Base-by-base conservation (phyloP, 2,329 filamentous ascomycete species). In the Keithomyces neogunnii region DNA sequence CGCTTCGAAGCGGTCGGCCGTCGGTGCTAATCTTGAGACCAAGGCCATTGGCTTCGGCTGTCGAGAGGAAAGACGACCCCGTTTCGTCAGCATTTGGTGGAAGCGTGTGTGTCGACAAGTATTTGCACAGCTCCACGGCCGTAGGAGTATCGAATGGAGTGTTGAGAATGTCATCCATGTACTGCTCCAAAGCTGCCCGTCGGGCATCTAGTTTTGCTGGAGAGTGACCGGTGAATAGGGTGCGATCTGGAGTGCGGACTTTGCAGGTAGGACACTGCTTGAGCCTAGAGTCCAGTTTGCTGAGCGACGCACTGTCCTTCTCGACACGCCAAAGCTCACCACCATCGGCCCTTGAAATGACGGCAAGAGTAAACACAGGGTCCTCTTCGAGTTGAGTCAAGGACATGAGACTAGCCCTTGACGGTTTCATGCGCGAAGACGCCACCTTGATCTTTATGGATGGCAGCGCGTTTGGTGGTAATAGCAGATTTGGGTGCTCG, bases 351-450 rank as follows among this genome's bases (percentile, higher is more conserved):
- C 91, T 84, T 8, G 87, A 87, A 60, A 89, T 86, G 36, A 99
- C 74, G 19, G 90, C 91, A 49, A 99, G 74, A 0, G 90, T 96
- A 62, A 97, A 96, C 0, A 97, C 92, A 0, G 91, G 89, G 60
- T 96, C 91, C 63, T 96, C 92, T 52, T 96, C 91, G 26, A 87
- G 74, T 55, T 88, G 85, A 48, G 83, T 92, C 9, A 90, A 74
- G 2, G 84, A 88, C 61, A 96, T 74, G 59, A 93, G 80, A 64
- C 91, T 96, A 38, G 89, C 84, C 56, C 92, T 78, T 0, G 92
- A 96, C 11, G 92, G 93, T 63, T 89, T 90, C 75, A 99, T 84
- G n/a, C 93, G 84, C 28, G 93, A 97, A 4, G 93, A 97, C 3
- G 90, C 89, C 3, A 96, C 92, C 64, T 81, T 88, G 46, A 96